Evolutionary conservation across 2,329 filamentous ascomycete species (phyloP).

Genomic region (Penicillium sp.): DNA sequence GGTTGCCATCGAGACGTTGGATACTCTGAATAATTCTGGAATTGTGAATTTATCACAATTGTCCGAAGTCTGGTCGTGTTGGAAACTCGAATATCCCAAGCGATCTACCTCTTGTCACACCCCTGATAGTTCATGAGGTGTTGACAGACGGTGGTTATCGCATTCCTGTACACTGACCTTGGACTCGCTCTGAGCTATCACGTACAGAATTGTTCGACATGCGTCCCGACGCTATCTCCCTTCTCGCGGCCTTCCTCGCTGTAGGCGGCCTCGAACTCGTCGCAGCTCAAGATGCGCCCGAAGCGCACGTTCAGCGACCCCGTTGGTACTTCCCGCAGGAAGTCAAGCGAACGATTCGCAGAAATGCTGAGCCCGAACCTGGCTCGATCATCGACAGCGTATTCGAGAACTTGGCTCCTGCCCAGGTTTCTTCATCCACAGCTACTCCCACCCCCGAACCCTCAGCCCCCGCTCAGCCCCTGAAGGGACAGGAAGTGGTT

Average conservation of each 20-base stretch:
- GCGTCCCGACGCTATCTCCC: constrained; percentile 29
- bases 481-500: constrained; percentile 17
- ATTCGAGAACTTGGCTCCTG: neutral
- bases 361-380: neutral
- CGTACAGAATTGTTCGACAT: constrained; percentile 24
- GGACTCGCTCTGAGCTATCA: constrained; percentile 3
- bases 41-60: neutral
- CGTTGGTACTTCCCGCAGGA: constrained; percentile 36
- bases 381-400: neutral
- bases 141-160: constrained; percentile 16
- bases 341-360: constrained; percentile 27
- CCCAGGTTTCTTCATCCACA: neutral
- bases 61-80: neutral
- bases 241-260: constrained; percentile 34
- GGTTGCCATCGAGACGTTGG: constrained; percentile 21
- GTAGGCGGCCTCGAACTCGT: constrained; percentile 35
- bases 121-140: constrained; percentile 11
- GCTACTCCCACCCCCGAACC: neutral
- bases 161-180: constrained; percentile 17
- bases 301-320: constrained; percentile 30
- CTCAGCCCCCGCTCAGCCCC: neutral
- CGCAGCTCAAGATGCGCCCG: constrained; percentile 27
- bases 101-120: neutral
- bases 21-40: constrained; percentile 1
- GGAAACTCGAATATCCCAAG: neutral